Evolutionary conservation across 768 basidiomycete genomes (phyloP).

Genomic region (Boletus vinaceobasis): DNA sequence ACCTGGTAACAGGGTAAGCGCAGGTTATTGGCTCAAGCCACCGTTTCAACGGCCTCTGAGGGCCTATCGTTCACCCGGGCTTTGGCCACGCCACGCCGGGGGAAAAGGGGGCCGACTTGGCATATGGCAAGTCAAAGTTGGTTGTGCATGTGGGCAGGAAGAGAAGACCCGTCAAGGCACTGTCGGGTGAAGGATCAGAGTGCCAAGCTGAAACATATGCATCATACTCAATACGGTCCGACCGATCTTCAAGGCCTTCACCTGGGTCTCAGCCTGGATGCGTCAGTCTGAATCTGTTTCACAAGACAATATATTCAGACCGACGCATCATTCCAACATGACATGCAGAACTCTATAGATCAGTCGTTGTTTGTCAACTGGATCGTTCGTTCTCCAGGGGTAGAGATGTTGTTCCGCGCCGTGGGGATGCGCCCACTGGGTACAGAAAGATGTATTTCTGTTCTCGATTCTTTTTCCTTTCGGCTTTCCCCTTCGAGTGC

Average conservation of each 20-base stretch:
- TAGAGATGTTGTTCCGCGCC: background rate
- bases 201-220: background rate
- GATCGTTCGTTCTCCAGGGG: background rate
- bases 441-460: background rate
- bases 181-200: background rate
- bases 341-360: background rate
- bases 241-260: background rate
- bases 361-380: background rate
- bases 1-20: background rate
- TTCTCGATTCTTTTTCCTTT: background rate
- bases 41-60: background rate
- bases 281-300: background rate
- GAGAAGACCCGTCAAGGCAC: background rate
- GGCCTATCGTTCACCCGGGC: background rate
- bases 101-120: background rate
- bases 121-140: background rate
- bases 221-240: background rate
- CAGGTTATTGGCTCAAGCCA: background rate
- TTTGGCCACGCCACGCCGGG: background rate
- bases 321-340: background rate
- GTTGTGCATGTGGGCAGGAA: background rate
- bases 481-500: background rate
- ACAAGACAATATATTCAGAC: background rate
- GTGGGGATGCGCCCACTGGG: background rate
- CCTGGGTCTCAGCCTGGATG: background rate